Conservation (phyloP, 2,329 filamentous ascomycete genomes). For the Calonectria henricotiae region DNA sequence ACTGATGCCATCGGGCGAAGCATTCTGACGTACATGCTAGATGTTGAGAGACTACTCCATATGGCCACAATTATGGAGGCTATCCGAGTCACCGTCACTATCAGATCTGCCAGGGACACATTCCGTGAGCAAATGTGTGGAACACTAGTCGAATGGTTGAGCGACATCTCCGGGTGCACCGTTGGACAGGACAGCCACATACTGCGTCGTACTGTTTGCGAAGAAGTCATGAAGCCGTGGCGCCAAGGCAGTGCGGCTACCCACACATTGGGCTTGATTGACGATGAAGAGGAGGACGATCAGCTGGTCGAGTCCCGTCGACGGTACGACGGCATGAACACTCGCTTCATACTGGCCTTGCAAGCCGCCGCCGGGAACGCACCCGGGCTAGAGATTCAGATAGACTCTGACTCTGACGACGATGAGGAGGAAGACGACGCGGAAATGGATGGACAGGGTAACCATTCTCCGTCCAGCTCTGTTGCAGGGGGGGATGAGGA, state of each 20-base stretch:
- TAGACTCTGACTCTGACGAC: conserved; percentile 53
- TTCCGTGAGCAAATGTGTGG: conserved; percentile 99
- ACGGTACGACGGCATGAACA: conserved; percentile 56
- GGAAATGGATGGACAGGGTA: conserved; percentile 60
- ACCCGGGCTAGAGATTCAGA: conserved; percentile 52
- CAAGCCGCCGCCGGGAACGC: conserved; percentile 56
- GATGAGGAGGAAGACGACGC: conserved; percentile 59
- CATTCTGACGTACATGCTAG: conserved; percentile 82
- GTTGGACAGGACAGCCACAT: conserved; percentile 86
- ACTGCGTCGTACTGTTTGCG: conserved; percentile 86
- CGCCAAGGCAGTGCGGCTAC: conserved; percentile 86
- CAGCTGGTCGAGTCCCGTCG: conserved; percentile 62
- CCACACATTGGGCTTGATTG: conserved; percentile 72
- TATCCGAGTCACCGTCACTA: conserved; percentile 96
- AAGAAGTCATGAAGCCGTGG: conserved; percentile 93
- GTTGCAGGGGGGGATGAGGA: conserved; percentile 60
- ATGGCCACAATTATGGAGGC: conserved; percentile 93
- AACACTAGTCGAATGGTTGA: conserved; percentile 96
- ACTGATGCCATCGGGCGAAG: conserved; percentile 91
- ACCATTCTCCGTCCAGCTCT: conserved; percentile 56
- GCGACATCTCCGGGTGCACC: conserved; percentile 91
- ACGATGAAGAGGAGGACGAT: conserved; percentile 66
- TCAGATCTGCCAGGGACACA: conserved; percentile 92
- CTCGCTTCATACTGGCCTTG: conserved; percentile 59
- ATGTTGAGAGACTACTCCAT: conserved; percentile 80